Conservation (phyloP, 768 basidiomycete species). For the Cystobasidium ongulense region DNA sequence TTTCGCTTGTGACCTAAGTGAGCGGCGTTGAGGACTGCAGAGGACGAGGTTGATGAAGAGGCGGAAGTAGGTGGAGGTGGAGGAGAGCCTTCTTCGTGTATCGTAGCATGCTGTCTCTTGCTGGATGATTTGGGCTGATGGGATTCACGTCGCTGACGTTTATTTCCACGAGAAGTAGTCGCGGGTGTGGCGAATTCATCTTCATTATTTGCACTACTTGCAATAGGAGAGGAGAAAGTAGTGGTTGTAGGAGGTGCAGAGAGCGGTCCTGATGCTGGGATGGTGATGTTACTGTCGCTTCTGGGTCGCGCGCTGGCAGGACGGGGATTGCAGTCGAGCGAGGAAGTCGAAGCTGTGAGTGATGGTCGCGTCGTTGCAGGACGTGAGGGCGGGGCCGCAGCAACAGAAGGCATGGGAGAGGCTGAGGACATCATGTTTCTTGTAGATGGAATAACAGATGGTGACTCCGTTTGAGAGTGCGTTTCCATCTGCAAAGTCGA, state of each 20-base stretch:
- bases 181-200: background rate
- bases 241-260: constrained; percentile 5
- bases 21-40: background rate
- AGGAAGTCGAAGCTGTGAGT: background rate
- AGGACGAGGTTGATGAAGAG: background rate
- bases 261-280: background rate
- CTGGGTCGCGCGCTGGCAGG: background rate
- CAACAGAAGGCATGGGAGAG: background rate
- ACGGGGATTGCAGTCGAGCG: background rate
- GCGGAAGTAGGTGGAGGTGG: background rate
- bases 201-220: background rate
- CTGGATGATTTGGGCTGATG: background rate
- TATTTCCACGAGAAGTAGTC: background rate
- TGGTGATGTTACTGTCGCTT: constrained; percentile 23
- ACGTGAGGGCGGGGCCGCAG: background rate
- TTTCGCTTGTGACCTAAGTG: constrained; percentile 14
- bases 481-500: background rate
- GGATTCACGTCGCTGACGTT: background rate
- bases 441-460: background rate
- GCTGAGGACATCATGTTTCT: background rate
- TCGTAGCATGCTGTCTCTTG: background rate
- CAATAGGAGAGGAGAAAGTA: background rate
- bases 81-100: background rate
- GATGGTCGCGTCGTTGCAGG: background rate
- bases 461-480: background rate